Base-by-base conservation (phyloP, 116 monocot genomes). In the Iris pallida region DNA sequence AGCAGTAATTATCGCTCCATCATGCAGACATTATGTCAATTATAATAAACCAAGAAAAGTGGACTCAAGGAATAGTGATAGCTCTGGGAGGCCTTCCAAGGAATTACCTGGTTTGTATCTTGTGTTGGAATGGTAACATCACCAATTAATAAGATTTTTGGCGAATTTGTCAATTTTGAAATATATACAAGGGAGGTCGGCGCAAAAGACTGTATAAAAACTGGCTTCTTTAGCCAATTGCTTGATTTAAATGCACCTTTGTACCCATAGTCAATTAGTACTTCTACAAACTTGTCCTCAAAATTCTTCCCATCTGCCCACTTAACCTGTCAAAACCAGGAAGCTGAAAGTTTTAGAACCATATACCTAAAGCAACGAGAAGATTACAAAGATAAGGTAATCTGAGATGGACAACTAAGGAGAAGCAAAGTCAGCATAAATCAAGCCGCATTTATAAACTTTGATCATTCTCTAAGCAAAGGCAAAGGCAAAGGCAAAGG, bases 161-260 rank as follows among this genome's bases (percentile, higher is more conserved):
- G 89, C 20, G 85, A 83, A 61, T 83, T 76, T 6, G 70, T 90
- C 72, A 90, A 41, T 1, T 73, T 85, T 48, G 85, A 82, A 13
- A 61, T 53, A 63, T 85, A 73, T 2, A 89, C 53, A 8, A 89
- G 80, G 14, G 85, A 89, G 49, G 70, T 68, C 45, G 89, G 82
- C 58, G 85, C 85, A 70, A 89, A 89, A 1, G 89, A 89, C 71
- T 85, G 89, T 81, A 94, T 90, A 68, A 94, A 94, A 45, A 90
- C 41, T 46, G 94, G 94, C 56, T 83, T 65, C 66, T 73, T 79
- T 42, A 76, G 54, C 94, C 90, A 94, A 20, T 81, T 71, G 47
- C 81, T 67, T 40, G 94, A 95, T 76, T 76, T 76, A 70, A 88
- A 91, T 71, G 66, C 63, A 44, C 88, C 91, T 73, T 89, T 84